Conservation (phyloP, 2,329 filamentous ascomycete genomes). For the Kalaharituber pfeilii region DNA sequence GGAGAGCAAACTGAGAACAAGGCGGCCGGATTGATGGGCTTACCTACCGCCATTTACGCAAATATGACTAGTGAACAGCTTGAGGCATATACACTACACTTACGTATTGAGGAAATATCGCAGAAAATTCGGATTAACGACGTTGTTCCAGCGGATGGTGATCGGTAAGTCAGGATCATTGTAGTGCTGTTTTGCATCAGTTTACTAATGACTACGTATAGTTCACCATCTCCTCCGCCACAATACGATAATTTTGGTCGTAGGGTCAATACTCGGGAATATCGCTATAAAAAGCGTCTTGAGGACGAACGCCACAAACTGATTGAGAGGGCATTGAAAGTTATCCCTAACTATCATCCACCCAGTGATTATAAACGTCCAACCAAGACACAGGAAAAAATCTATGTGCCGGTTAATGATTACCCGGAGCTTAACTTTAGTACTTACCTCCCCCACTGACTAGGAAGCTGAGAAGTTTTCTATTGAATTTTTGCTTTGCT, state of each 20-base stretch:
- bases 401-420: conserved; percentile 99
- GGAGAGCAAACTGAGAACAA: conserved; percentile 96
- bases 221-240: conserved; percentile 85
- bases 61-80: conserved; percentile 98
- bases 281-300: conserved; percentile 91
- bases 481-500: conserved; percentile 1
- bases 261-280: conserved; percentile 97
- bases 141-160: conserved; percentile 89
- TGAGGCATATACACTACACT: conserved; percentile 86
- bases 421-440: conserved; percentile 99
- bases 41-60: conserved; percentile 87
- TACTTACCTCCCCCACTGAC: conserved; percentile 42
- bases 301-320: conserved; percentile 98
- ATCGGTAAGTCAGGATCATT: conserved; percentile 47
- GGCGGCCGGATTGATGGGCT: conserved; percentile 90
- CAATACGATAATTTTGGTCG: conserved; percentile 99
- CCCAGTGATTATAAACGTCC: conserved; percentile 96
- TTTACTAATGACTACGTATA: conserved; percentile 28
- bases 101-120: conserved; percentile 97
- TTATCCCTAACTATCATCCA: conserved; percentile 97
- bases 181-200: conserved; percentile 1
- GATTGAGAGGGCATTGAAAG: conserved; percentile 98
- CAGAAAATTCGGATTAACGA: conserved; percentile 99
- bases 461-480: conserved; percentile 1
- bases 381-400: conserved; percentile 99